Percentiles rank a stretch among this genome's conserved stretches.
Conservation (phyloP, 495 filamentous ascomycete species). For the Trichoderma virens region DNA sequence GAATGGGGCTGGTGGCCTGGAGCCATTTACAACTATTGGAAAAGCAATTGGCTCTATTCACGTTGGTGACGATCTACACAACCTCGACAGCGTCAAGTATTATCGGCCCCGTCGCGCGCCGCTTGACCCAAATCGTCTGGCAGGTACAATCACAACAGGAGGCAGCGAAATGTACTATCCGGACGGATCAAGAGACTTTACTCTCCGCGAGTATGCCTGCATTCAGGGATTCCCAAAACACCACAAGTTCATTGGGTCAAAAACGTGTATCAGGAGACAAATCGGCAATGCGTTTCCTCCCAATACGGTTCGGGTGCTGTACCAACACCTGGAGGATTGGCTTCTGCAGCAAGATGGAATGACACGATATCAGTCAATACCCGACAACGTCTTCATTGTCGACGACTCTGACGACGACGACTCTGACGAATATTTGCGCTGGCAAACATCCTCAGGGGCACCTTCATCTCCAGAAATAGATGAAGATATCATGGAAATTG, state of each 20-base stretch:
- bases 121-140: slow-evolving; percentile 34
- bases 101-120: slow-evolving; percentile 20
- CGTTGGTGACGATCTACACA: slow-evolving; percentile 26
- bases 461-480: neutral
- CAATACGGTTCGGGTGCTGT: slow-evolving; percentile 49
- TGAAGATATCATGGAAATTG: neutral
- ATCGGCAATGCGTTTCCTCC: slow-evolving; percentile 89
- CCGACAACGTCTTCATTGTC: neutral
- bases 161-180: slow-evolving; percentile 68
- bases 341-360: slow-evolving; percentile 50
- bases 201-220: slow-evolving; percentile 62
- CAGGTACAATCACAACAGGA: slow-evolving; percentile 58
- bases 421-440: neutral
- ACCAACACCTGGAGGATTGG: slow-evolving; percentile 47
- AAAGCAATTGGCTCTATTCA: slow-evolving; percentile 33
- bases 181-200: slow-evolving; percentile 57
- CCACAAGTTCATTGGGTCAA: slow-evolving; percentile 48
- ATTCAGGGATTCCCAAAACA: slow-evolving; percentile 66
- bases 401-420: neutral
- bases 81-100: slow-evolving; percentile 18
- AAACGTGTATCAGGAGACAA: slow-evolving; percentile 50
- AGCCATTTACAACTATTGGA: slow-evolving; percentile 23
- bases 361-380: neutral
- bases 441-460: neutral
- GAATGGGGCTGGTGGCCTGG: slow-evolving; percentile 31